phyloP scores from a whole-genome alignment of 2,329 filamentous ascomycete genomes.

The Cordyceps sp. region DNA sequence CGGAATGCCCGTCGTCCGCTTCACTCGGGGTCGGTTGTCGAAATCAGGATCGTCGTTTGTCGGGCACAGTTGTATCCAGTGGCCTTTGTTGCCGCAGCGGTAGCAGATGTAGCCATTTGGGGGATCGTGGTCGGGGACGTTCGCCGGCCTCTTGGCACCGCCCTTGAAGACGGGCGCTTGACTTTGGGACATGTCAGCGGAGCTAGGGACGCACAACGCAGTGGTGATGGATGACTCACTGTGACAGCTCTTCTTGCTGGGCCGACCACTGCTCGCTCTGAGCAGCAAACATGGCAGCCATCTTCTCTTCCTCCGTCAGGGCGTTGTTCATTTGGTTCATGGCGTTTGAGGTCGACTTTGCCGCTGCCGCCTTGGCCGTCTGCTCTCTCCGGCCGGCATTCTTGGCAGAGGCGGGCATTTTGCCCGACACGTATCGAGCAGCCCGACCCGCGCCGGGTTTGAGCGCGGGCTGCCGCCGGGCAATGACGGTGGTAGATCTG shows the following conservation, averaged over 20 bases:
- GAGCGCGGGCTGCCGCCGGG: conserved; percentile 66
- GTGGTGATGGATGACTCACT: conserved; percentile 29
- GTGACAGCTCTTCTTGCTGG: conserved; percentile 84
- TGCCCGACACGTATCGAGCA: conserved; percentile 88
- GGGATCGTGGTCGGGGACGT: conserved; percentile 82
- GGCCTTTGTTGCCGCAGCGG: conserved; percentile 91
- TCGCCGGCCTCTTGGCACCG: conserved; percentile 48
- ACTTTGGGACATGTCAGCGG: conserved; percentile 22
- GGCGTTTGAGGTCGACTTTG: conserved; percentile 39
- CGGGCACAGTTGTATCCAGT: conserved; percentile 96
- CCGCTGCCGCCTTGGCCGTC: conserved; percentile 36
- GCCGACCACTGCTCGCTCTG: conserved; percentile 86
- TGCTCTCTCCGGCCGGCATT: conserved; percentile 55
- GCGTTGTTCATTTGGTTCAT: conserved; percentile 55
- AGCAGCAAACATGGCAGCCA: conserved; percentile 80
- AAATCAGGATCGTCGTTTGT: conserved; percentile 98
- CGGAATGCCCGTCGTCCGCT: conserved; percentile 92
- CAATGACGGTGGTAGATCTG: conserved; percentile 84
- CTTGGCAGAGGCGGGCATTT: conserved; percentile 80
- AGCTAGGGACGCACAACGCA: conserved; percentile 3
- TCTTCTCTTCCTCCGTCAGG: conserved; percentile 85
- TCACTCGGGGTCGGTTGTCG: conserved; percentile 83
- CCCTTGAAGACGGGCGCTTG: conserved; percentile 46
- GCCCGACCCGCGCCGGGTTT: conserved; percentile 80
- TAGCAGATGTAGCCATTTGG: conserved; percentile 93